These are phyloP conservation scores for Nannochloris sp. DNA, from an alignment of 139 green algal species.

Conservation along the genomic window DNA sequence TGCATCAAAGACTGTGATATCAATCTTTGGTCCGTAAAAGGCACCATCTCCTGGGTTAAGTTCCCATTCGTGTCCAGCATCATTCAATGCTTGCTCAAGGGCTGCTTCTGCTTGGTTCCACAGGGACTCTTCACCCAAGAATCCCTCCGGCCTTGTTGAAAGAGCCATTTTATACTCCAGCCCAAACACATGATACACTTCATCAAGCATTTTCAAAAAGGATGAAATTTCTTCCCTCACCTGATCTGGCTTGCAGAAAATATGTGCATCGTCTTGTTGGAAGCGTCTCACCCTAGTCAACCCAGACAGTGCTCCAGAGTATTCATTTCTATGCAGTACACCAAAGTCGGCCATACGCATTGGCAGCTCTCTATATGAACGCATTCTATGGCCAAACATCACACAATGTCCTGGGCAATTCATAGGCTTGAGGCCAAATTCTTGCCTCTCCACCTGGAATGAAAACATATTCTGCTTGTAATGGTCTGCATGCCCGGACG, in stretches of 20 bases:
- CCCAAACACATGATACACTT: conserved; percentile 90
- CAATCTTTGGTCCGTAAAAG: conserved; percentile 99
- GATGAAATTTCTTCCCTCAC: conserved; percentile 65
- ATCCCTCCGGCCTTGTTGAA: conserved; percentile 79
- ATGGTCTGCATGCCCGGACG: conserved; percentile 87
- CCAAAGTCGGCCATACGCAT: conserved; percentile 93
- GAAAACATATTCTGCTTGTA: conserved; percentile 99
- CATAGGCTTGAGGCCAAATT: conserved; percentile 97
- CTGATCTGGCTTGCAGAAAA: conserved; percentile 94
- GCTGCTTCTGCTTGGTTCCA: conserved; percentile 89
- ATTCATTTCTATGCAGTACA: conserved; percentile 96
- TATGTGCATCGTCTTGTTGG: conserved; percentile 97
- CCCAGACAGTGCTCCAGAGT: conserved; percentile 61
- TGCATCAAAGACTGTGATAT: conserved; percentile 85
- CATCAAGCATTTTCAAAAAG: conserved; percentile 81
- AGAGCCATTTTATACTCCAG: conserved; percentile 89
- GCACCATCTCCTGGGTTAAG: conserved; percentile 90
- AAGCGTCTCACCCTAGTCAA: conserved; percentile 91
- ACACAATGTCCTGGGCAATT: conserved; percentile 98
- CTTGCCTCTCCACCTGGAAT: conserved; percentile 87
- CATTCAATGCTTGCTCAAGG: conserved; percentile 75
- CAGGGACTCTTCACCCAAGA: conserved; percentile 77
- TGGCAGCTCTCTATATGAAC: conserved; percentile 93
- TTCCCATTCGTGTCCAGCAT: conserved; percentile 58
- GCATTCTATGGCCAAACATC: conserved; percentile 79